These are phyloP conservation scores for Alloteropsis angusta DNA, from an alignment of 202 grass and related monocot species.

Conservation along the genomic window DNA sequence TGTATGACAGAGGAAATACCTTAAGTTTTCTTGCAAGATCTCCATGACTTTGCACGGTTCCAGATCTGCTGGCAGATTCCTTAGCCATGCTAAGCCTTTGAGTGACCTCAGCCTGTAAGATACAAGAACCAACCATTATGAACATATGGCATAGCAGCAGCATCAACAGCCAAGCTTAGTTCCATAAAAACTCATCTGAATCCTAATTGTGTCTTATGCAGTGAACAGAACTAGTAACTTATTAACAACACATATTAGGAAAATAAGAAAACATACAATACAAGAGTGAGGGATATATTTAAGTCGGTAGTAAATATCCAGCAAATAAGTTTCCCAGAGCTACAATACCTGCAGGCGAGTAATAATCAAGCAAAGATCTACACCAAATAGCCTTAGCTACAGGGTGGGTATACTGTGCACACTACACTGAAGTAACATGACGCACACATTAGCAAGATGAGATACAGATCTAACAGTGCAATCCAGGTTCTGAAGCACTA, in stretches of 20 bases:
- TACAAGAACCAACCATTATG: conserved; percentile 23
- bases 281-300: not conserved
- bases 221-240: not conserved
- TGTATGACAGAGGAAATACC: conserved; percentile 25
- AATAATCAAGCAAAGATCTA: not conserved
- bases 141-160: not conserved
- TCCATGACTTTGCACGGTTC: conserved; percentile 61
- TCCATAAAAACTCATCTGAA: not conserved
- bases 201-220: not conserved
- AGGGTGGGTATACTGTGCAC: not conserved
- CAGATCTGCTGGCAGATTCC: conserved; percentile 55
- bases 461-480: not conserved
- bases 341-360: not conserved
- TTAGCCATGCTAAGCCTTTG: conserved; percentile 72
- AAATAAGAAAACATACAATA: not conserved
- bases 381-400: not conserved
- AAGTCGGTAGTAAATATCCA: not conserved
- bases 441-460: not conserved
- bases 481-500: not conserved
- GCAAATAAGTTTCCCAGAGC: not conserved
- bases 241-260: not conserved
- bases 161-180: not conserved
- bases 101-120: conserved; percentile 76
- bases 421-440: not conserved
- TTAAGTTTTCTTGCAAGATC: conserved; percentile 92